A percentile compares a stretch with the other conserved stretches of the same genome.
phyloP scores from a whole-genome alignment of 495 filamentous ascomycete species.

The Xylaria castorea region DNA sequence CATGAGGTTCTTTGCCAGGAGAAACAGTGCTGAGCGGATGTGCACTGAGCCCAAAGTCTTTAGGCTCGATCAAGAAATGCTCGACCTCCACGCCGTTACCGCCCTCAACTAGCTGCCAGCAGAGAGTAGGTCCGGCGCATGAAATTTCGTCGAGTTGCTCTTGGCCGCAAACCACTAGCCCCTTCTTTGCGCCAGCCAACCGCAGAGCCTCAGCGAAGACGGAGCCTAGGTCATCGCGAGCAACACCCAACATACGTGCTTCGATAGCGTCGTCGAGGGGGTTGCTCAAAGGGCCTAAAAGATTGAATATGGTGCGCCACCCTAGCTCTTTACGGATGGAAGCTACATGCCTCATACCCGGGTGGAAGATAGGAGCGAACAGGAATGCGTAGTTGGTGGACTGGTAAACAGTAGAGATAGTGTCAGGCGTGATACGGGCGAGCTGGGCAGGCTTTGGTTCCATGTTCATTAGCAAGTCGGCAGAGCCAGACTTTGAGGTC shows the following conservation, averaged over 20 bases:
- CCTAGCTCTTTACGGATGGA: slow-evolving; percentile 82
- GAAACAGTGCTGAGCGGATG: slow-evolving; percentile 80
- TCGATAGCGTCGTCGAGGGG: slow-evolving; percentile 80
- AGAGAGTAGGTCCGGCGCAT: slow-evolving; percentile 83
- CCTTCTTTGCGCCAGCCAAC: slow-evolving; percentile 78
- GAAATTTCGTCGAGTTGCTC: slow-evolving; percentile 96
- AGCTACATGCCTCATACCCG: slow-evolving; percentile 86
- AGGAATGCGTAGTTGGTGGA: slow-evolving; percentile 91
- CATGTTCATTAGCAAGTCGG: slow-evolving; percentile 83
- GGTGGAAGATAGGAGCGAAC: slow-evolving; percentile 96
- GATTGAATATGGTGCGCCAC: slow-evolving; percentile 94
- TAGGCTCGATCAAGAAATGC: slow-evolving; percentile 75
- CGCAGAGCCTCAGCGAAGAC: slow-evolving; percentile 86
- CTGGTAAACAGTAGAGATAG: slow-evolving; percentile 72
- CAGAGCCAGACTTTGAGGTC: slow-evolving; percentile 93
- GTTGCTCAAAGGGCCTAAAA: slow-evolving; percentile 90
- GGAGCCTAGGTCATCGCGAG: slow-evolving; percentile 80
- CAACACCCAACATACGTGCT: slow-evolving; percentile 89
- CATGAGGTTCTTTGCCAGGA: slow-evolving; percentile 80
- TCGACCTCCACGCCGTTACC: slow-evolving; percentile 64
- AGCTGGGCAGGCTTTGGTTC: slow-evolving; percentile 74
- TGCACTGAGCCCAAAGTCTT: slow-evolving; percentile 80
- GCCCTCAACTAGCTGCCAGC: slow-evolving; percentile 77
- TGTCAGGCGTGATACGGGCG: slow-evolving; percentile 69
- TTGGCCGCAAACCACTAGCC: slow-evolving; percentile 88